phyloP scores from a whole-genome alignment of 441 rosid species.

The Pelargonium cotyledonis region DNA sequence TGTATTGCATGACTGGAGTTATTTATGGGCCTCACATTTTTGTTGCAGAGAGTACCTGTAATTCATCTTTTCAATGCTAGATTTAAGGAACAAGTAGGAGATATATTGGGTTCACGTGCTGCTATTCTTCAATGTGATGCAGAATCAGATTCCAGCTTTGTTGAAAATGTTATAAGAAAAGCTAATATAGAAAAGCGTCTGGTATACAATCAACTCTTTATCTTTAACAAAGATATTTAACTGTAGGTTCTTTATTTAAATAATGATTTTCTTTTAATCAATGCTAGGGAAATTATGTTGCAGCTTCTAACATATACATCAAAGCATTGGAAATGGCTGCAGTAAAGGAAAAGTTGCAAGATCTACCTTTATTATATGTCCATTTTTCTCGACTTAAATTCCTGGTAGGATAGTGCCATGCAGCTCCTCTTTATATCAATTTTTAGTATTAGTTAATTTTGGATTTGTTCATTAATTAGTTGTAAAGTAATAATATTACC shows the following conservation, averaged over 20 bases:
- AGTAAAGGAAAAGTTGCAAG: constrained; percentile 33
- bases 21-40: constrained; percentile 30
- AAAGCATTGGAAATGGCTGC: constrained; percentile 58
- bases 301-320: constrained; percentile 51
- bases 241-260: constrained; percentile 10
- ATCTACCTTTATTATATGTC: constrained; percentile 47
- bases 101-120: constrained; percentile 49
- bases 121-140: constrained; percentile 44
- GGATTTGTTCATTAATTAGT: not conserved
- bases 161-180: constrained; percentile 47
- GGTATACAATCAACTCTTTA: constrained; percentile 34
- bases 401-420: constrained; percentile 38
- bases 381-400: constrained; percentile 61
- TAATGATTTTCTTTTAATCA: constrained; percentile 19
- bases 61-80: constrained; percentile 68
- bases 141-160: constrained; percentile 50
- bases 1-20: constrained; percentile 20
- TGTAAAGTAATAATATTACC: not conserved
- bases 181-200: constrained; percentile 91
- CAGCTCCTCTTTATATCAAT: not conserved
- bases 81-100: constrained; percentile 66
- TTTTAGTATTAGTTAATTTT: not conserved
- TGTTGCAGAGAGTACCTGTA: constrained; percentile 53
- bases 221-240: constrained; percentile 5
- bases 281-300: constrained; percentile 57